Percentiles rank a stretch among this genome's conserved stretches.
Conservation (phyloP, 2,329 filamentous ascomycete species). For the Curvularia lunata region DNA sequence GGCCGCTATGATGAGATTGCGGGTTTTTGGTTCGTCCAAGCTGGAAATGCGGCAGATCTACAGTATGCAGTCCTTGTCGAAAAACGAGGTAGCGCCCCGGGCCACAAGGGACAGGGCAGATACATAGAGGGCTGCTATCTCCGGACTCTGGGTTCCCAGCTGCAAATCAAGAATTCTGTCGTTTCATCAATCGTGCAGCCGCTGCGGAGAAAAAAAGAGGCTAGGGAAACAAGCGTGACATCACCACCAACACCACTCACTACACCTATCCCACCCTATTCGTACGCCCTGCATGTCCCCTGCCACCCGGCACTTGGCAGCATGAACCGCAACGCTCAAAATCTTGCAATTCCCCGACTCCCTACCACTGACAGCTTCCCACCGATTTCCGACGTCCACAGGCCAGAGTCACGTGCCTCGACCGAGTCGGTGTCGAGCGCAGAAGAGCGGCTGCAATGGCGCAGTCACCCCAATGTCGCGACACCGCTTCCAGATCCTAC, state of each 20-base stretch:
- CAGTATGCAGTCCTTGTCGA: conserved; percentile 9
- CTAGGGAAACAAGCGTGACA: conserved; percentile 2
- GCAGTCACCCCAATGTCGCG: conserved; percentile 28
- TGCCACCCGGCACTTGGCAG: conserved; percentile 15
- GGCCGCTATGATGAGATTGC: conserved; percentile 15
- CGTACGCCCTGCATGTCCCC: conserved; percentile 12
- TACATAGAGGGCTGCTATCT: conserved; percentile 15
- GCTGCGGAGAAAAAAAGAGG: background rate
- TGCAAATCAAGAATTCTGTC: background rate
- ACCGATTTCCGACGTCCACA: conserved; percentile 4
- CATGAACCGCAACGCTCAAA: conserved; percentile 15
- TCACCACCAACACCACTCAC: conserved; percentile 4
- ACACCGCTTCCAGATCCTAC: conserved; percentile 24
- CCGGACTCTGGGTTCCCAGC: conserved; percentile 7
- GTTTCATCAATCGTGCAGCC: background rate
- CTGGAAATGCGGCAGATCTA: conserved; percentile 20
- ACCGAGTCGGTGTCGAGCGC: conserved; percentile 27
- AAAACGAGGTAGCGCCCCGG: conserved; percentile 8
- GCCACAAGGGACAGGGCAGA: conserved; percentile 5
- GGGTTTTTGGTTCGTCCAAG: conserved; percentile 13
- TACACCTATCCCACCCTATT: background rate
- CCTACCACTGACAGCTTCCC: conserved; percentile 14
- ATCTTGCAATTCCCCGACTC: conserved; percentile 13
- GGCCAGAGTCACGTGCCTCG: conserved; percentile 4
- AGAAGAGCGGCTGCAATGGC: conserved; percentile 33